Evolutionary conservation across 2,329 filamentous ascomycete genomes (phyloP).

Genomic region (Cladosporium phlei): DNA sequence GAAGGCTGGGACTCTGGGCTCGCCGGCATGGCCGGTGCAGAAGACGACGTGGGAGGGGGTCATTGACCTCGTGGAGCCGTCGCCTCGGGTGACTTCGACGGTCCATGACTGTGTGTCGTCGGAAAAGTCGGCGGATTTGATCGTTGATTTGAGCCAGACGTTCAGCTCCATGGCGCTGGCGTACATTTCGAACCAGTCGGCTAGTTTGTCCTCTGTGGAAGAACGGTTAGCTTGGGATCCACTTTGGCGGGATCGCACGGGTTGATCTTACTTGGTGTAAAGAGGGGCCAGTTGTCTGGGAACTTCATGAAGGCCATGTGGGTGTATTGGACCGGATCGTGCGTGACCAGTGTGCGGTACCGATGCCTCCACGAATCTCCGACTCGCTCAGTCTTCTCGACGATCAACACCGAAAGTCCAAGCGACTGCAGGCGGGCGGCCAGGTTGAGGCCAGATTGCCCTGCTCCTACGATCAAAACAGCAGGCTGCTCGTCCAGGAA

Average conservation of each 20-base stretch:
- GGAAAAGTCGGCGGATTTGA: constrained; percentile 46
- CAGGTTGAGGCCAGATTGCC: constrained; percentile 20
- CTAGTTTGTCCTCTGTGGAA: constrained; percentile 36
- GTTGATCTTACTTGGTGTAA: constrained; percentile 60
- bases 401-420: background rate
- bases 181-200: constrained; percentile 62
- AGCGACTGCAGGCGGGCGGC: constrained; percentile 1
- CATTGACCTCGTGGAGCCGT: constrained; percentile 48
- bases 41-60: constrained; percentile 61
- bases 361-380: constrained; percentile 13
- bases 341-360: constrained; percentile 52
- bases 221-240: too few species aligned
- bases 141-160: constrained; percentile 55
- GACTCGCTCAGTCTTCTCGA: background rate
- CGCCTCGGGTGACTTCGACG: constrained; percentile 44
- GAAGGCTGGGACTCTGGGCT: constrained; percentile 51
- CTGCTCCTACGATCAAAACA: constrained; percentile 53
- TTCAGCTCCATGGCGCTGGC: constrained; percentile 63
- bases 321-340: constrained; percentile 60
- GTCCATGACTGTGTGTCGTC: constrained; percentile 51
- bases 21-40: constrained; percentile 64
- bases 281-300: constrained; percentile 62
- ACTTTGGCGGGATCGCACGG: too few species aligned
- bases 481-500: constrained; percentile 45
- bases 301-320: constrained; percentile 62